phyloP scores from a whole-genome alignment of 2,329 filamentous ascomycete genomes.

The Uncinocarpus reesii region DNA sequence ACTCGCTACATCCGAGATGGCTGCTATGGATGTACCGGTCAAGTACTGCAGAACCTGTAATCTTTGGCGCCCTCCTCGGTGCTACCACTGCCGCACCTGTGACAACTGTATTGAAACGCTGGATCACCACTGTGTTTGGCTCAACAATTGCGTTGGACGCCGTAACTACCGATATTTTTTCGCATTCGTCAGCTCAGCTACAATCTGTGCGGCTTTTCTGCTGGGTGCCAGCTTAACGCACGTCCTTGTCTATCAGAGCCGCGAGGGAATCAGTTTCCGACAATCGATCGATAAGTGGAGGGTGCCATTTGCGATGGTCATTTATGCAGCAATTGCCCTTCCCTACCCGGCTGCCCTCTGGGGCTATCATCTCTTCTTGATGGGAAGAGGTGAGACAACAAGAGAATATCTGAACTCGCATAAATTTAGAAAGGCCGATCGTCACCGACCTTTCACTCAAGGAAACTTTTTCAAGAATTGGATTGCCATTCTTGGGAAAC shows the following conservation, averaged over 20 bases:
- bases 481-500: slow-evolving; percentile 67
- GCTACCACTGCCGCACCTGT: slow-evolving; percentile 91
- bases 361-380: slow-evolving; percentile 83
- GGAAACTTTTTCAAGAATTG: slow-evolving; percentile 66
- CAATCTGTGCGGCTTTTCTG: slow-evolving; percentile 64
- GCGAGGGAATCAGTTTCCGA: slow-evolving; percentile 56
- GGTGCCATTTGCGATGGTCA: slow-evolving; percentile 76
- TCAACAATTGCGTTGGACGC: slow-evolving; percentile 95
- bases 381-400: slow-evolving; percentile 85
- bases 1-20: slow-evolving; percentile 60
- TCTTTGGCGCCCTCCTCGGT: slow-evolving; percentile 90
- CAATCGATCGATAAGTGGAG: slow-evolving; percentile 59
- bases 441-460: slow-evolving; percentile 82
- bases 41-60: slow-evolving; percentile 98
- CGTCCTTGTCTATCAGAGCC: slow-evolving; percentile 59
- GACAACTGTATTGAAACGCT: slow-evolving; percentile 96
- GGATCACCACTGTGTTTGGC: slow-evolving; percentile 97
- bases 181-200: slow-evolving; percentile 71
- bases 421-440: slow-evolving; percentile 85
- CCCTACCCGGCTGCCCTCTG: slow-evolving; percentile 75
- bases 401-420: slow-evolving; percentile 92
- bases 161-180: slow-evolving; percentile 99
- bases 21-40: slow-evolving; percentile 93
- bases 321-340: slow-evolving; percentile 65
- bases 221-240: slow-evolving; percentile 71